Evolutionary conservation across 1,139 yeast species (phyloP).

Genomic region (Geotrichum bryndzae): DNA sequence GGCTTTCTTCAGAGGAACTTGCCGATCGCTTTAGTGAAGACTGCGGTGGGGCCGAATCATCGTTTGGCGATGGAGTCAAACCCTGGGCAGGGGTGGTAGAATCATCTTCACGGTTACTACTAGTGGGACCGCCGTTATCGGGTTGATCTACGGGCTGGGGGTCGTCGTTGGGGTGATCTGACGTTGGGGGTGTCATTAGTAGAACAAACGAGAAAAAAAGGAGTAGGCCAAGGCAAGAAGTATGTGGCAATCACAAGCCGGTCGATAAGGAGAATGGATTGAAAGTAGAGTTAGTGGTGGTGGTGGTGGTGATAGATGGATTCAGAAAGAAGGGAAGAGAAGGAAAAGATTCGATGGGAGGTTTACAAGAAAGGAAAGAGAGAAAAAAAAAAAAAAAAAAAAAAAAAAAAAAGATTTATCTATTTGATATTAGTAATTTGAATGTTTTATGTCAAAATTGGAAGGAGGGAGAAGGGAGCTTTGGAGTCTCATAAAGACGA

Average conservation of each 20-base stretch:
- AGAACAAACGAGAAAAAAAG: not conserved
- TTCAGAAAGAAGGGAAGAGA: not conserved
- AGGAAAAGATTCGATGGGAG: not conserved
- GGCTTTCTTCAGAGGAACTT: constrained; percentile 1
- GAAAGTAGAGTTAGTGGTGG: not conserved
- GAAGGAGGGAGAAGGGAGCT: not conserved
- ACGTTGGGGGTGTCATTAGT: not conserved
- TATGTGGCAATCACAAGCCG: not conserved
- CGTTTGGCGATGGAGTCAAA: not conserved
- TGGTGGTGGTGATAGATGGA: not conserved
- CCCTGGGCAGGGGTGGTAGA: not conserved
- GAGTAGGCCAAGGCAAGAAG: not conserved
- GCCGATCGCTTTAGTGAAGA: constrained; percentile 2
- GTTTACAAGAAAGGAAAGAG: not conserved
- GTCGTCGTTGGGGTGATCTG: not conserved
- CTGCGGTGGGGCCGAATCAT: not conserved
- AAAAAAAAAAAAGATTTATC: not conserved
- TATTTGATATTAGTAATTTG: not conserved
- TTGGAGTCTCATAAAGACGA: no score
- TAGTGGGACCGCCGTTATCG: not conserved
- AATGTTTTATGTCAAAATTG: not conserved
- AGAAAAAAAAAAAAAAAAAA: not conserved
- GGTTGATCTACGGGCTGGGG: not conserved
- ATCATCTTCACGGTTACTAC: not conserved
- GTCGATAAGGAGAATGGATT: not conserved